phyloP scores from a whole-genome alignment of 805 yeast species.

The Maudiozyma saulgeensis region DNA sequence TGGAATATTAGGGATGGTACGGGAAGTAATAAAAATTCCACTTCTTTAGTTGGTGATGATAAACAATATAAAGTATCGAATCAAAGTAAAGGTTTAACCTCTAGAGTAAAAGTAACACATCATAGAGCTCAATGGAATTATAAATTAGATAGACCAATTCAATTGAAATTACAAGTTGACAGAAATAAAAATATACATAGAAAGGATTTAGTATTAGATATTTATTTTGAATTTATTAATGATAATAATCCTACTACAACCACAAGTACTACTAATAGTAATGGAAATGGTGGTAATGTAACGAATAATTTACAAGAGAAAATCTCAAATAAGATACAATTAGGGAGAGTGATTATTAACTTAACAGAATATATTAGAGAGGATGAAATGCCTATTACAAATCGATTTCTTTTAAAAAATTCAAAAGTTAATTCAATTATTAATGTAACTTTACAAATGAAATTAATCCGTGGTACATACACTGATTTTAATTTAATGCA shows the following conservation, averaged over 20 bases:
- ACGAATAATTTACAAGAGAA: constrained; percentile 13
- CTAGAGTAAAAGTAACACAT: constrained; percentile 35
- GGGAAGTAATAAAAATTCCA: constrained; percentile 11
- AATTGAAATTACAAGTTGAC: constrained; percentile 35
- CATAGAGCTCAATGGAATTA: constrained; percentile 47
- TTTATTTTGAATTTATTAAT: constrained; percentile 32
- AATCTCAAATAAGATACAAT: constrained; percentile 31
- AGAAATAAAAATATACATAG: constrained; percentile 29
- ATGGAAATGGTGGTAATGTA: too few relatives aligned
- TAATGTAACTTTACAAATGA: constrained; percentile 47
- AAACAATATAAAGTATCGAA: constrained; percentile 1
- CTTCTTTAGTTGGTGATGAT: background rate
- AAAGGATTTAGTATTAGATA: constrained; percentile 34
- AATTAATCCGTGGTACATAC: constrained; percentile 32
- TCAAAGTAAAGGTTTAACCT: constrained; percentile 34
- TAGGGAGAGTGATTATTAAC: constrained; percentile 64
- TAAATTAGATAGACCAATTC: constrained; percentile 27
- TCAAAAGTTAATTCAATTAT: constrained; percentile 80
- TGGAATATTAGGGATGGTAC: constrained; percentile 48
- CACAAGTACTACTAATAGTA: background rate
- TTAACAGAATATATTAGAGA: constrained; percentile 56
- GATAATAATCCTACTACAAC: background rate
- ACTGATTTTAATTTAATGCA: constrained; percentile 18
- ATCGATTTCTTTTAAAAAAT: constrained; percentile 61
- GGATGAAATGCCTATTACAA: constrained; percentile 41